Base-by-base conservation (phyloP, 306 rosid species). In the Erythrophleum fordii region DNA sequence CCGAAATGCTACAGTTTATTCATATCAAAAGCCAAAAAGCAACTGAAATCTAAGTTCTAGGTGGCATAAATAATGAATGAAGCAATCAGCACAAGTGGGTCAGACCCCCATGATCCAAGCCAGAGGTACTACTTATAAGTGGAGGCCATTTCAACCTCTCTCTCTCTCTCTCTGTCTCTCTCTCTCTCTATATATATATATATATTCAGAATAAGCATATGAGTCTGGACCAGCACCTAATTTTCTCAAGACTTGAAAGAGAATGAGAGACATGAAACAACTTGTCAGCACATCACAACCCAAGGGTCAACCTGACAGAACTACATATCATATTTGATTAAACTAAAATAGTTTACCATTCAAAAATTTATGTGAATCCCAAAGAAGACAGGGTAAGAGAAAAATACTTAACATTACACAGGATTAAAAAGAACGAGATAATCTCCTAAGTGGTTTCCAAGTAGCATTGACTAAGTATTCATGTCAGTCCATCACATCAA, bases 11-110 rank as follows among this genome's bases (percentile, higher is more conserved):
- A 66, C 48, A 42, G 20, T n/a, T 66, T 20, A 81, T 25, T 73
- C 46, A 83, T 14, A 72, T 64, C 76, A 83, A 26, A 64, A 41
- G 70, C 37, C 56, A 49, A 62, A 60, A 70, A 64, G 42, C 37
- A 67, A 64, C 60, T 29, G 56, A 73, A 67, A 45, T 62, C 48
- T 20, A 67, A 75, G 77, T 37, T 51, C 25, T 26, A 4, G 31
- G 37, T 20, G 61, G 42, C 66, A 48, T 59, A 26, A 28, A 74
- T 9, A 55, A 72, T 13, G 73, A 66, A 25, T 22, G 35, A 31
- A 16, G 48, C 71, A 73, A 52, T 48, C 9, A 29, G 20, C 65
- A 69, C 9, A 52, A 73, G 52, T 61, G 59, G 72, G 13, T 61
- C 53, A 20, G 13, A 69, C 37, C 41, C 65, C 23, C 9, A 20